Evolutionary conservation across 1,139 yeast species (phyloP), one percentile per base, ranked within the genome.

Genomic region (Scheffersomyces parashehatae): DNA sequence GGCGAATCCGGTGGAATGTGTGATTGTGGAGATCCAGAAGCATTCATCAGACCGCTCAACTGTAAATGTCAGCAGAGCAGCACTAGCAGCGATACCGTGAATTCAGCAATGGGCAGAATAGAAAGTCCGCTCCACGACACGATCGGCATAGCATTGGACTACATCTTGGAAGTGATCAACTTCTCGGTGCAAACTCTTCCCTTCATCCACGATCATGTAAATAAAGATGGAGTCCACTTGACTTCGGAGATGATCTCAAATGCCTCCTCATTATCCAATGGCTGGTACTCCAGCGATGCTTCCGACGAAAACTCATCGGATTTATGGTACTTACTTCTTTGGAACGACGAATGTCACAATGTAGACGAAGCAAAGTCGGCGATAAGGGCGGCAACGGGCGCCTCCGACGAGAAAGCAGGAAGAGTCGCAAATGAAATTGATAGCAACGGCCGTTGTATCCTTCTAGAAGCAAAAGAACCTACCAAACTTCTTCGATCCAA

Each of bases 11-110:
- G 76, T 9, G 88, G 91, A 2, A 78, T 85, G 16, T 93, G 98
- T 61, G 97, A 93, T 60, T 93, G 98, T 67, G 97, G 98, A 2
- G 97, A 93, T 59, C 74, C 79, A 0, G 88, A 85, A 49, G 95
- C 96, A 0, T 91, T 96, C 83, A 75, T 70, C 29, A 62, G 59
- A 5, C 64, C 68, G 3, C 67, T 83, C 41, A 67, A 79, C 43
- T 91, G 97, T 62, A 61, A 58, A 37, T 67, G 73, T 47, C 62
- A 59, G 36, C 20, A 37, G n/a, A 36, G 37, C 6, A 35, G 28
- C 11, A 30, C 29, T 12, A 33, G 11, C 11, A 32, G 35, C 16
- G 43, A 30, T 5, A 47, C 52, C 3, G 42, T 40, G 12, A 20
- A 20, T 20, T 20, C 8, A 20, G 26, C 26, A 20, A 6, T 20